Base-by-base conservation (phyloP, 805 yeast species). In the Spathaspora arborariae region DNA sequence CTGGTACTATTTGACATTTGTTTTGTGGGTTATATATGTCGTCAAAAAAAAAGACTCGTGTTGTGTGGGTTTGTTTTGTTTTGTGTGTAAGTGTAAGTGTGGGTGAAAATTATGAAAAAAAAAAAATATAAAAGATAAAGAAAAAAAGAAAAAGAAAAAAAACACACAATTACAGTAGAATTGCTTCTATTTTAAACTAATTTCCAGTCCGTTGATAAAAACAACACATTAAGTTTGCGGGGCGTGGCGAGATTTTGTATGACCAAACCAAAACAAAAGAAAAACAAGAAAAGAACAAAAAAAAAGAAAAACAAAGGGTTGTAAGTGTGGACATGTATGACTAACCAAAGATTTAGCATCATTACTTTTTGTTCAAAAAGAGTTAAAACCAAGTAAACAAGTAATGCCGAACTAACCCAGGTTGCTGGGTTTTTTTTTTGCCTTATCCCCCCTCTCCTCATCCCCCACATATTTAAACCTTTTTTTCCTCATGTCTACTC, bases 81-180 rank as follows among this genome's bases (percentile, higher is more conserved):
- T 37, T 37, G 20, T 37, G 39, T 19, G 39, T 24, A 24, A 24
- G 27, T 10, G 5, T 6, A 22, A 22, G 20, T 37, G 39, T 37
- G 21, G 39, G 24, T 13, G 24, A 40, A 40, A 40, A 40, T 40
- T 26, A 16, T 30, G 42, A 40, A 30, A 40, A 21, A 21, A 37
- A 39, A 39, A 20, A 37, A 15, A 37, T 9, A 38, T n/a, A 6
- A 38, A 15, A 20, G n/a, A 39, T 19, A 20, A 24, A 15, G n/a
- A 39, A 39, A 40, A n/a, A 19, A 10, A 40, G 26, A 15, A 18
- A 19, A 18, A n/a, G 11, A 5, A 16, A 30, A 40, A 40, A 40
- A 37, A 4, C 5, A 13, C n/a, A 13, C 39, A 20, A 37, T 13
- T 15, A 13, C 6, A 30, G 35, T 5, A 30, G n/a, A 30, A 8